These are phyloP conservation scores for Aaosphaeria pasadenensis DNA, from an alignment of 2,329 filamentous ascomycete genomes.

Conservation along the genomic window DNA sequence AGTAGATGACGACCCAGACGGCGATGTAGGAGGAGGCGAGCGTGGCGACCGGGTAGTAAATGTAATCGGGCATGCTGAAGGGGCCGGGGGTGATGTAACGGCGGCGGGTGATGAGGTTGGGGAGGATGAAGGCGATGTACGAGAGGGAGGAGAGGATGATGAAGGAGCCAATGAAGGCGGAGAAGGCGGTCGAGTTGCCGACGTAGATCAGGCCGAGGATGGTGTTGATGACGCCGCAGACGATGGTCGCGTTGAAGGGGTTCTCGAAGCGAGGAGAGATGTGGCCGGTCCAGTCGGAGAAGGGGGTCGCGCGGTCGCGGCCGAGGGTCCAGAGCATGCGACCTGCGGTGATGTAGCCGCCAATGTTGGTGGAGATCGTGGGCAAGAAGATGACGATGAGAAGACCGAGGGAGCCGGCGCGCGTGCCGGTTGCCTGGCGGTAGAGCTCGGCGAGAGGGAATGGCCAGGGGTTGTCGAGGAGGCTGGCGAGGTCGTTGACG, in stretches of 20 bases:
- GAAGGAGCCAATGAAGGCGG: constrained; percentile 62
- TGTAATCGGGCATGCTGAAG: constrained; percentile 51
- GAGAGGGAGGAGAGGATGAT: constrained; percentile 55
- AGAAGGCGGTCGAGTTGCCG: constrained; percentile 64
- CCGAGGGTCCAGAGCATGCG: constrained; percentile 63
- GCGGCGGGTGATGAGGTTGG: constrained; percentile 40
- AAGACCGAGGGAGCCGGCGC: constrained; percentile 41
- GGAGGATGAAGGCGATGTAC: constrained; percentile 62
- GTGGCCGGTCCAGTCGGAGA: constrained; percentile 44
- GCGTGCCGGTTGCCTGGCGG: constrained; percentile 44
- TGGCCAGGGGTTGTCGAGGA: constrained; percentile 47
- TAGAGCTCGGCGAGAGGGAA: constrained; percentile 69
- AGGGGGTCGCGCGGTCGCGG: constrained; percentile 57
- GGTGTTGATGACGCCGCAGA: constrained; percentile 50
- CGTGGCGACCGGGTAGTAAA: constrained; percentile 49
- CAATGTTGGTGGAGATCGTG: constrained; percentile 51
- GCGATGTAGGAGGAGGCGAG: constrained; percentile 57
- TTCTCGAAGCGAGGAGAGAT: constrained; percentile 49
- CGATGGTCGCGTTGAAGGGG: constrained; percentile 56
- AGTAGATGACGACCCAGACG: constrained; percentile 63
- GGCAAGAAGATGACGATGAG: constrained; percentile 55
- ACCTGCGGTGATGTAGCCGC: constrained; percentile 59
- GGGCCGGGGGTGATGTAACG: constrained; percentile 53
- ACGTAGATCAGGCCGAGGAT: constrained; percentile 64
- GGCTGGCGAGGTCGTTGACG: constrained; percentile 56